A percentile compares a stretch with the other conserved stretches of the same genome.
Conservation (phyloP, 495 filamentous ascomycete species). For the Rhypophila decipiens region DNA sequence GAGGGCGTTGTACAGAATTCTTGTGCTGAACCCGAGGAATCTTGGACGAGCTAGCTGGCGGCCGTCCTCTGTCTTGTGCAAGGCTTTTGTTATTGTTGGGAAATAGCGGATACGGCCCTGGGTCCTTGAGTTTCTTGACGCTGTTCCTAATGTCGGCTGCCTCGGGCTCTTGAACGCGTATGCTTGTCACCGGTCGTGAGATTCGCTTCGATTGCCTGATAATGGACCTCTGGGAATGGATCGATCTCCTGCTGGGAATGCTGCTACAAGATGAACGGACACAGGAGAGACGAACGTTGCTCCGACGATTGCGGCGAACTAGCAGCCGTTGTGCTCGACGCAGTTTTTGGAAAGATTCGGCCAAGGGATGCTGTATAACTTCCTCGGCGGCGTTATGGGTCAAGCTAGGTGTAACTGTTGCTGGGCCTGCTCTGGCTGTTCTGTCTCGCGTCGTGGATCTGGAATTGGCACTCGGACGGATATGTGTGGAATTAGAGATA, state of each 20-base stretch:
- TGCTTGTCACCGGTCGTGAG: too few relatives aligned
- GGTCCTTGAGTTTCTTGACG: slow-evolving; percentile 4
- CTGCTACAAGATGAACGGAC: slow-evolving; percentile 10
- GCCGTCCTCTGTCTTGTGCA: slow-evolving; percentile 5
- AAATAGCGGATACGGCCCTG: slow-evolving; percentile 4
- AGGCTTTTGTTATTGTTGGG: not conserved
- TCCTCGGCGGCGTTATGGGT: slow-evolving; percentile 31
- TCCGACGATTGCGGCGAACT: slow-evolving; percentile 11
- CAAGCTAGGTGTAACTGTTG: slow-evolving; percentile 12
- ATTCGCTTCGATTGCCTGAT: too few relatives aligned
- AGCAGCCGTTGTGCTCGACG: slow-evolving; percentile 22
- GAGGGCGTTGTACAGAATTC: too few relatives aligned
- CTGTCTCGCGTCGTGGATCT: too few relatives aligned
- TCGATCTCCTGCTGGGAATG: too few relatives aligned
- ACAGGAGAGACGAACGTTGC: slow-evolving; percentile 23
- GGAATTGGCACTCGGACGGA: too few relatives aligned
- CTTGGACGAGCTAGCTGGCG: too few relatives aligned
- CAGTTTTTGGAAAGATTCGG: slow-evolving; percentile 20
- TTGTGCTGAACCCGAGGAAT: too few relatives aligned
- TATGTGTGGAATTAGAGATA: too few relatives aligned
- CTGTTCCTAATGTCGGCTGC: slow-evolving; percentile 1
- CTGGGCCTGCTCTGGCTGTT: slow-evolving; percentile 17
- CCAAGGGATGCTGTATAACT: slow-evolving; percentile 28
- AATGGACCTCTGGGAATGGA: too few relatives aligned
- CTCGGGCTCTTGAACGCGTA: not conserved